phyloP scores from a whole-genome alignment of 495 filamentous ascomycete genomes.

The Parathielavia appendiculata region DNA sequence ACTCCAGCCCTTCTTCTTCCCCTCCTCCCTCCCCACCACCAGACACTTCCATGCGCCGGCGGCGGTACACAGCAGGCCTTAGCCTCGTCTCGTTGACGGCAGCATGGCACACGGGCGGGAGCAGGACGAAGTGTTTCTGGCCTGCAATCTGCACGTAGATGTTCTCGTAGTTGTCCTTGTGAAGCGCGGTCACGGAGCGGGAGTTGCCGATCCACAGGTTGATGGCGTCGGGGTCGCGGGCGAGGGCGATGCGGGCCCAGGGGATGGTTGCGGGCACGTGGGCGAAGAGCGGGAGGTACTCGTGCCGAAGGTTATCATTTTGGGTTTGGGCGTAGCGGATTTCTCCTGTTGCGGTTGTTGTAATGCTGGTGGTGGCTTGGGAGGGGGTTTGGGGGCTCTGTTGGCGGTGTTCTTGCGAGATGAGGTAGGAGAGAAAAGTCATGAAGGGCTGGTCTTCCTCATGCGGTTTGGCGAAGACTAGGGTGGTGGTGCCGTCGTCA shows the following conservation, averaged over 20 bases:
- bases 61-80: slow-evolving; percentile 46
- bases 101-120: slow-evolving; percentile 58
- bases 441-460: slow-evolving; percentile 49
- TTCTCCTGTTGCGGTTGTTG: slow-evolving; percentile 32
- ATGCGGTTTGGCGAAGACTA: slow-evolving; percentile 53
- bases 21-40: neutral
- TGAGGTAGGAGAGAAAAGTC: slow-evolving; percentile 45
- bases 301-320: slow-evolving; percentile 69
- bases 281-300: slow-evolving; percentile 55
- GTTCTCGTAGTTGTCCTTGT: slow-evolving; percentile 79
- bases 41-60: neutral
- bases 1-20: slow-evolving; percentile 18
- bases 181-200: slow-evolving; percentile 58
- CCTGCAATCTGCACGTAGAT: slow-evolving; percentile 70
- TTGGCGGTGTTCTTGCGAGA: slow-evolving; percentile 1
- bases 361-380: slow-evolving; percentile 30
- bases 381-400: neutral
- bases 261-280: slow-evolving; percentile 54
- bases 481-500: slow-evolving; percentile 30
- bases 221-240: slow-evolving; percentile 58
- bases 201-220: slow-evolving; percentile 77
- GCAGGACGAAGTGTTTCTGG: slow-evolving; percentile 62
- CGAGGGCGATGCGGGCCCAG: slow-evolving; percentile 63
- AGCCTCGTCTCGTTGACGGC: slow-evolving; percentile 58
- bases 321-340: slow-evolving; percentile 57